Conservation (phyloP, 176 grass and related monocot species). For the Phoenix dactylifera region DNA sequence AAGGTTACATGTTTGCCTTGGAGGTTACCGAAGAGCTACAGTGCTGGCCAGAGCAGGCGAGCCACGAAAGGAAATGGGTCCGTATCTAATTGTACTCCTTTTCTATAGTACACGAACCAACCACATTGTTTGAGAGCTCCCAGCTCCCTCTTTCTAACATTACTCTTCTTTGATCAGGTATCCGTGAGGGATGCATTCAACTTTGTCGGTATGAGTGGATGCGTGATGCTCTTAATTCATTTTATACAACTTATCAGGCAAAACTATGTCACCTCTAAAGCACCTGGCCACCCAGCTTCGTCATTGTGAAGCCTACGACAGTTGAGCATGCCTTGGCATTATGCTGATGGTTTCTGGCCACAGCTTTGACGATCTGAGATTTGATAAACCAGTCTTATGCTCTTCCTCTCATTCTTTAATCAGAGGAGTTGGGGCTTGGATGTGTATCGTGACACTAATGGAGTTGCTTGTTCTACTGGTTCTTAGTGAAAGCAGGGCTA, state of each 20-base stretch:
- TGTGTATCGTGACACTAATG: constrained; percentile 4
- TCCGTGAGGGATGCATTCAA: constrained; percentile 37
- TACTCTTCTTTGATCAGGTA: constrained; percentile 28
- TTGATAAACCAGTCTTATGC: not conserved
- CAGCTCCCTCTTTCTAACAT: not conserved
- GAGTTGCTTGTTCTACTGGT: not conserved
- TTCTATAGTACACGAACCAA: not conserved
- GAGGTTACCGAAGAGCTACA: constrained; percentile 76
- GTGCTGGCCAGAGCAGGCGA: constrained; percentile 57
- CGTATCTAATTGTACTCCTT: not conserved
- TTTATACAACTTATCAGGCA: constrained; percentile 2
- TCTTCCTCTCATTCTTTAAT: not conserved
- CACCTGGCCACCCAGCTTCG: constrained; percentile 2
- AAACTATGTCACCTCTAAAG: not conserved
- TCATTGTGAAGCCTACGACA: not conserved
- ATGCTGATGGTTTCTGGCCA: constrained; percentile 1
- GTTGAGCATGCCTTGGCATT: constrained; percentile 6
- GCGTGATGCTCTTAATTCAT: constrained; percentile 55
- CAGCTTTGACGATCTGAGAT: not conserved
- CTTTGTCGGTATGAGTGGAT: constrained; percentile 88
- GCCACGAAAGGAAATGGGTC: constrained; percentile 56
- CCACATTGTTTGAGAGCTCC: too few relatives aligned
- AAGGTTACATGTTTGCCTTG: constrained; percentile 73
- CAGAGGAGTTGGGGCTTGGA: not conserved
- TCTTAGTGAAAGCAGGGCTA: not conserved